phyloP scores from a whole-genome alignment of 1,139 yeast genomes.

The Saccharomyces hybrid region DNA sequence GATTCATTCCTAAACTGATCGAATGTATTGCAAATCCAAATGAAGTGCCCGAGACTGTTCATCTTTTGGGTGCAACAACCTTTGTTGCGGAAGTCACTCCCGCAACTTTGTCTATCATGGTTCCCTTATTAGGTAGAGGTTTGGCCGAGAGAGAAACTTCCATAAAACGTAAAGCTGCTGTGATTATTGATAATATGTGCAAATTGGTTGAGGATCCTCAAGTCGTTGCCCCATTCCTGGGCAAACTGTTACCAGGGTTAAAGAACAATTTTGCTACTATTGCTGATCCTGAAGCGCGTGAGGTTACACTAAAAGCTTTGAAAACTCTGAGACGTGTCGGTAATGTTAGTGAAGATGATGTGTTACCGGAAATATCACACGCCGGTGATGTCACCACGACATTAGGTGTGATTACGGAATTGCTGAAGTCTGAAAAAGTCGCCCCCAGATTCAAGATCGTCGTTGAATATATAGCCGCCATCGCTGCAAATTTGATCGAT shows the following conservation, averaged over 20 bases:
- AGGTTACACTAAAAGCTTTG: constrained; percentile 91
- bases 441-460: constrained; percentile 70
- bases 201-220: constrained; percentile 99
- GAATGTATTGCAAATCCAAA: constrained; percentile 92
- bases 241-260: constrained; percentile 88
- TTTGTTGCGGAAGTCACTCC: constrained; percentile 98
- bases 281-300: constrained; percentile 99
- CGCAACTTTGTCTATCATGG: constrained; percentile 98
- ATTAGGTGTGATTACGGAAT: constrained; percentile 66
- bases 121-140: constrained; percentile 97
- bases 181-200: constrained; percentile 98
- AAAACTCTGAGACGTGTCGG: constrained; percentile 97
- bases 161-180: constrained; percentile 98
- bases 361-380: constrained; percentile 89
- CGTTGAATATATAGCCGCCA: constrained; percentile 75
- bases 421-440: constrained; percentile 52
- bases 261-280: constrained; percentile 85
- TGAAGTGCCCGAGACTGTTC: constrained; percentile 97
- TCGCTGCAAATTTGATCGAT: constrained; percentile 97
- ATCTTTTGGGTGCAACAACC: constrained; percentile 96
- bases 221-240: constrained; percentile 97
- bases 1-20: constrained; percentile 94
- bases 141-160: constrained; percentile 98
- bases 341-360: constrained; percentile 82
- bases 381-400: constrained; percentile 93